phyloP scores from a whole-genome alignment of 495 filamentous ascomycete genomes.

The Pseudoneurospora amorphoporcata region DNA sequence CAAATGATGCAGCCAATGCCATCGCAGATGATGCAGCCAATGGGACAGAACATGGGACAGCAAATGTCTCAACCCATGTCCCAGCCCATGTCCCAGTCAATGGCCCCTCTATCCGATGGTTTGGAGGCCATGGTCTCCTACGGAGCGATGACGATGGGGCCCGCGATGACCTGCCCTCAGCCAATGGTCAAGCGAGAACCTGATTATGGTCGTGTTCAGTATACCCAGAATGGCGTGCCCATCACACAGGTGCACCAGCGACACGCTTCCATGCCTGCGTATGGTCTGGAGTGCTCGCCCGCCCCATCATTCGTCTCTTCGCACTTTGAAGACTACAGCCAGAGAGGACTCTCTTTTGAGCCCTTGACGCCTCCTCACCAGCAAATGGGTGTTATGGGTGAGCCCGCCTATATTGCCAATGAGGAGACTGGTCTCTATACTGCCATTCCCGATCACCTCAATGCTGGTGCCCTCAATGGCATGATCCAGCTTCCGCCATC shows the following conservation, averaged over 20 bases:
- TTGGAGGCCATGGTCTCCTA: constrained; percentile 66
- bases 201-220: constrained; percentile 64
- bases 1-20: constrained; percentile 53
- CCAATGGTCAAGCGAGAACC: constrained; percentile 74
- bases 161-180: constrained; percentile 52
- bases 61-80: constrained; percentile 72
- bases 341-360: constrained; percentile 90
- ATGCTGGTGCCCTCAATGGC: constrained; percentile 50
- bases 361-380: constrained; percentile 93
- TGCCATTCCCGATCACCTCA: constrained; percentile 72
- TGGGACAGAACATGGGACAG: constrained; percentile 59
- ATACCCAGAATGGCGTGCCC: constrained; percentile 84
- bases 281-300: constrained; percentile 88
- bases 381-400: constrained; percentile 60
- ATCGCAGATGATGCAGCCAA: constrained; percentile 73
- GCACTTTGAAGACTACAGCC: constrained; percentile 94
- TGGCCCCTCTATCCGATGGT: constrained; percentile 75
- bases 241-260: constrained; percentile 73
- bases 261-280: constrained; percentile 94
- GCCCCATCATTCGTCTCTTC: constrained; percentile 96
- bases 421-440: constrained; percentile 95
- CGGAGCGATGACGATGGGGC: constrained; percentile 50
- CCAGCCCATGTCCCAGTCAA: constrained; percentile 49
- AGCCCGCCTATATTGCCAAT: constrained; percentile 94
- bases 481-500: constrained; percentile 90